Base-by-base conservation (phyloP, 139 green algal genomes). In the Chlamydomonas schloesseri region DNA sequence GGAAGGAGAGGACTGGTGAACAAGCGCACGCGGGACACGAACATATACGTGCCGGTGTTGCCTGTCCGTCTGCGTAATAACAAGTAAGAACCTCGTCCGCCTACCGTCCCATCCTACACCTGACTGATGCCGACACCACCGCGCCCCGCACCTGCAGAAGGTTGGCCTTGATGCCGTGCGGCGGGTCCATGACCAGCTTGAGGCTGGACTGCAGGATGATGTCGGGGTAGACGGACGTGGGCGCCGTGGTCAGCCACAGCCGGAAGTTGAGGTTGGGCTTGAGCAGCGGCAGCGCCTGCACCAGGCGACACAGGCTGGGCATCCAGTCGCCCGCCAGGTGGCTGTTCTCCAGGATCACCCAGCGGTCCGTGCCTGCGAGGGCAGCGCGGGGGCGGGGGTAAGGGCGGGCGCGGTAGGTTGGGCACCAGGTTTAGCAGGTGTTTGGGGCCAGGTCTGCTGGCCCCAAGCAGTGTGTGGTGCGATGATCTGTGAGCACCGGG, bases 271-370 rank as follows among this genome's bases (percentile, higher is more conserved):
- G 64, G 78, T 96, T 88, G 18, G 84, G 85, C 50, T 55, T 65
- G 73, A 92, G 87, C 73, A 73, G 76, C 58, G 85, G 84, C 68
- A 92, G 85, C 70, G 81, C 74, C 60, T 91, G 83, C 71, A 91
- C 83, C 71, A 88, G 76, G 33, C 93, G 90, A 83, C 95, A 92
- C 73, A 96, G 89, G 68, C 82, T 86, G 20, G 93, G 93, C 73
- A 96, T 92, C 92, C 92, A 96, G 23, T 84, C 74, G 8, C 93
- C 92, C n/a, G 93, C 88, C 47, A 96, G 90, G 72, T 96, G 94
- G 14, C 93, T 73, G 86, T 96, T 96, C 92, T 96, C 94, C 72
- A 96, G 87, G 73, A 93, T 91, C 60, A 96, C 87, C 93, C 93
- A 96, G 13, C 86, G 77, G 76, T 83, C 74, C 64, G 79, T 67